Percentiles rank a stretch among this genome's conserved stretches.
Evolutionary conservation across 441 rosid genomes (phyloP).

Genomic region (Manihot esculenta): DNA sequence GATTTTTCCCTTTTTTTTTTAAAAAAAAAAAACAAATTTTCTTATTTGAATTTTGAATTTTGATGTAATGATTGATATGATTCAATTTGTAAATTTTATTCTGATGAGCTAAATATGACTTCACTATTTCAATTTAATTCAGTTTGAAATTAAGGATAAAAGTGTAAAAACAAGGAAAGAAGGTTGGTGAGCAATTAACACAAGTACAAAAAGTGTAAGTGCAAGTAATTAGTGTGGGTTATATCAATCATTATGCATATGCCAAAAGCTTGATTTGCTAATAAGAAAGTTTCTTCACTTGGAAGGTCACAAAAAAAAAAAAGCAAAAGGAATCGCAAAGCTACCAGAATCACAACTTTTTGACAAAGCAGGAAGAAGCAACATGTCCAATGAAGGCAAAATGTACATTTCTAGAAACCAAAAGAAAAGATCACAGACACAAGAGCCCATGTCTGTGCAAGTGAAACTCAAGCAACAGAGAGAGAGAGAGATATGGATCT

Average conservation of each 20-base stretch:
- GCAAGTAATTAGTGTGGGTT: not conserved
- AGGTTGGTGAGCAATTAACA: no score
- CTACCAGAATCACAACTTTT: constrained; percentile 17
- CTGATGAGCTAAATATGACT: not conserved
- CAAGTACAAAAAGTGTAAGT: not conserved
- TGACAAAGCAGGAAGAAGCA: constrained; percentile 20
- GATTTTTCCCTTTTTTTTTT: no score
- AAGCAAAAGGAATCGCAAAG: not conserved
- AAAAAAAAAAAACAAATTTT: no score
- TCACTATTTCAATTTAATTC: not conserved
- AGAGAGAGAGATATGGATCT: constrained; percentile 21
- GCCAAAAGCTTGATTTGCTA: not conserved
- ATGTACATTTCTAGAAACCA: constrained; percentile 19
- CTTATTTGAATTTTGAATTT: not conserved
- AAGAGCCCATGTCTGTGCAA: not conserved
- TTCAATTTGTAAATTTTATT: not conserved
- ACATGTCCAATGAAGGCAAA: constrained; percentile 18
- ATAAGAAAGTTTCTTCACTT: constrained; percentile 12
- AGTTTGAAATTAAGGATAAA: not conserved
- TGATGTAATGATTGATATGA: not conserved
- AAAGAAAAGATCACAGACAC: not conserved
- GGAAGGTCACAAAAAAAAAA: not conserved
- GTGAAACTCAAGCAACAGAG: constrained; percentile 23
- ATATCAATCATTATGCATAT: not conserved
- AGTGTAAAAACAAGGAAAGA: no score